Percentiles rank a stretch among this genome's conserved stretches.
Evolutionary conservation across 1,284 basidiomycete genomes (phyloP).

Genomic region (Retiboletus fuscus): DNA sequence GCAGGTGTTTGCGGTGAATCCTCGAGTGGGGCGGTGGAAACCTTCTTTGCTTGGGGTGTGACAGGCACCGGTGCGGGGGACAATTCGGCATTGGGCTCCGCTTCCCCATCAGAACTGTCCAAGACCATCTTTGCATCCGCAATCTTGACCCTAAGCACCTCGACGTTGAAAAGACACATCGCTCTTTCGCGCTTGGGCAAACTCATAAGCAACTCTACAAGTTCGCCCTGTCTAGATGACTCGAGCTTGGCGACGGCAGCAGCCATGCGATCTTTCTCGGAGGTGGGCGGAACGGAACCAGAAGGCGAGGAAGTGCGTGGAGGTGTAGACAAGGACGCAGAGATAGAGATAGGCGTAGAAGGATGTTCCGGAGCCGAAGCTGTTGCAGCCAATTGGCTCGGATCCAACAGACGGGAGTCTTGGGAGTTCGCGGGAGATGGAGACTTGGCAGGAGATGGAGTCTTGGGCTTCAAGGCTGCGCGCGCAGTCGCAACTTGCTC

Average conservation of each 20-base stretch:
- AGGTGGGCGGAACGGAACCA: conserved; percentile 75
- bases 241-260: conserved; percentile 75
- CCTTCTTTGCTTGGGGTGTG: conserved; percentile 73
- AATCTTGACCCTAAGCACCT: conserved; percentile 82
- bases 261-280: conserved; percentile 82
- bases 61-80: conserved; percentile 51
- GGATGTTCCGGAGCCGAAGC: conserved; percentile 87
- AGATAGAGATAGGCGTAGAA: conserved; percentile 82
- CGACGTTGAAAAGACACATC: conserved; percentile 89
- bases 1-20: conserved; percentile 78
- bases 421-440: conserved; percentile 66
- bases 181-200: conserved; percentile 90
- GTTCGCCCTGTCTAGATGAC: conserved; percentile 63
- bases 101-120: conserved; percentile 74
- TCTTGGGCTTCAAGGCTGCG: conserved; percentile 53
- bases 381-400: conserved; percentile 71
- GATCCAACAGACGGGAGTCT: conserved; percentile 72
- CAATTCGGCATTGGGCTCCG: conserved; percentile 50
- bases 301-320: conserved; percentile 85
- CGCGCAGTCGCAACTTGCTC: conserved; percentile 69
- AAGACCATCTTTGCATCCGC: conserved; percentile 85
- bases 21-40: conserved; percentile 52
- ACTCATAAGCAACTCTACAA: conserved; percentile 84
- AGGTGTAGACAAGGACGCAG: conserved; percentile 77
- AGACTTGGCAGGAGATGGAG: conserved; percentile 59